Base-by-base conservation (phyloP, 2,329 filamentous ascomycete species). In the Colletotrichum noveboracense region DNA sequence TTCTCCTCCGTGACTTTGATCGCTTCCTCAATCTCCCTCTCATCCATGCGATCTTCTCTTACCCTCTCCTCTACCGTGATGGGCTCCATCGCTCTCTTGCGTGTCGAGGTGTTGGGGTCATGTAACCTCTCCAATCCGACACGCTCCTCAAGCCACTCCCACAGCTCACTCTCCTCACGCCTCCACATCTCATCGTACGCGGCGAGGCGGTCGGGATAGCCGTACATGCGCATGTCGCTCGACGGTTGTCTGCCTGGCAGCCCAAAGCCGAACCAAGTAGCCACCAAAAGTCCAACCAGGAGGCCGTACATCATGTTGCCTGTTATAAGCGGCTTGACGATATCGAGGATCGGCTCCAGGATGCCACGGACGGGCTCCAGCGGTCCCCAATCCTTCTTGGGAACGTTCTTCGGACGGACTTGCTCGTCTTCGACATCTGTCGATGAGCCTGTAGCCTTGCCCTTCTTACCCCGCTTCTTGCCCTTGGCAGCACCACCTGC, bases 141-240 rank as follows among this genome's bases (percentile, higher is more conserved):
- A 21, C 96, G 90, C 80, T 98, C 95, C 83, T 98, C 96, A 6
- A 98, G 87, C 96, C 96, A 98, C 74, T 95, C 93, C 96, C 96
- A 98, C 12, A 98, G 87, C 80, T 97, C 95, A 78, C 91, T 95
- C 82, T 98, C 96, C 83, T 98, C 95, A 55, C 92, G 89, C 43
- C 92, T 90, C 96, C 96, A 99, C 81, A 98, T 94, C 85, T 98
- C 95, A 79, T 98, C 96, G 82, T 98, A 98, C 1, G 95, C 95
- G 3, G 94, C 92, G 18, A 96, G 86, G 7, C 96, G 91, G 71
- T 96, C 92, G 0, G 94, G 90, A 30, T 86, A 86, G 80, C 83
- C 79, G 77, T 86, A 77, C 80, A 85, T 87, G 4, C 84, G 84
- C 72, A 87, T 78, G 7, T 85, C 84, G 58, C 36, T 61, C 12